phyloP scores from a whole-genome alignment of 1,284 basidiomycete species.

The Cystobasidium slooffiae region DNA sequence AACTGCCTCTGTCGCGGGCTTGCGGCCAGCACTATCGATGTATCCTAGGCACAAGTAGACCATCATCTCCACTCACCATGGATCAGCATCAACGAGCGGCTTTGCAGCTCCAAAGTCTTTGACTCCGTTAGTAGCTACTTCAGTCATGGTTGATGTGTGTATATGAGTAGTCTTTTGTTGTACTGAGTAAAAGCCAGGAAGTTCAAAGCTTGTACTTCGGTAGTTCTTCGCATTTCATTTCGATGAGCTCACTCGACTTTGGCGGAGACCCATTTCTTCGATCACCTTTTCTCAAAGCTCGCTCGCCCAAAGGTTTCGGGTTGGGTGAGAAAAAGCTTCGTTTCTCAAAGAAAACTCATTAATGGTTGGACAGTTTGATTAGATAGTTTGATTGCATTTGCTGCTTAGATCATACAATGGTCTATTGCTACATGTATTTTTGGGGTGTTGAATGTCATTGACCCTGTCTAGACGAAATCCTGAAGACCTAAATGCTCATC shows the following conservation, averaged over 20 bases:
- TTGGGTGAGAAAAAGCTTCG: neutral
- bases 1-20: neutral
- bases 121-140: slow-evolving; percentile 2
- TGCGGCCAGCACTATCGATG: neutral
- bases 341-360: too few species aligned
- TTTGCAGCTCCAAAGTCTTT: slow-evolving; percentile 43
- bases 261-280: neutral
- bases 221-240: neutral
- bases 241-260: slow-evolving; percentile 20
- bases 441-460: neutral
- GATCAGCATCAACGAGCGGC: slow-evolving; percentile 41
- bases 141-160: slow-evolving; percentile 6
- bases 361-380: too few species aligned
- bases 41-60: neutral
- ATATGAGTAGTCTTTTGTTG: neutral
- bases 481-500: slow-evolving; percentile 43
- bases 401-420: neutral
- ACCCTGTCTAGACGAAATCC: slow-evolving; percentile 36
- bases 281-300: neutral
- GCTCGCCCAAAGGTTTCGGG: neutral
- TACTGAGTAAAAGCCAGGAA: neutral
- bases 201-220: neutral
- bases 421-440: slow-evolving; percentile 4
- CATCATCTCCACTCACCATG: slow-evolving; percentile 32
- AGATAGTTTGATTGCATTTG: too few species aligned